Percentiles rank a stretch among this genome's conserved stretches.
Evolutionary conservation across 2,329 filamentous ascomycete species (phyloP).

Genomic region (Penicillium sp.): DNA sequence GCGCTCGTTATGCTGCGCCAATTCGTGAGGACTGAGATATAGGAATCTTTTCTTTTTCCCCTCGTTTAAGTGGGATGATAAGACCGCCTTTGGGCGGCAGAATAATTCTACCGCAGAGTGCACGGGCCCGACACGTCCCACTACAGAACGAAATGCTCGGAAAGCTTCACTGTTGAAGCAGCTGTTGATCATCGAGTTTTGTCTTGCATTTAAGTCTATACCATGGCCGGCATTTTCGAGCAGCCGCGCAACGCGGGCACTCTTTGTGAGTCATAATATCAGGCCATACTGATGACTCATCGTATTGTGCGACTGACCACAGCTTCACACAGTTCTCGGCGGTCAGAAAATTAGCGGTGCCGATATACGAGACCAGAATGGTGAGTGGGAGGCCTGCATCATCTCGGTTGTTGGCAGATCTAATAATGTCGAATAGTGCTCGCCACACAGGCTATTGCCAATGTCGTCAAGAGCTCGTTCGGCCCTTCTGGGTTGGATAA

Average conservation of each 20-base stretch:
- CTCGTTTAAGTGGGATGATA: conserved; percentile 38
- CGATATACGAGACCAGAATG: conserved; percentile 96
- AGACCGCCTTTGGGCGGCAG: conserved; percentile 40
- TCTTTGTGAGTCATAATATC: conserved; percentile 58
- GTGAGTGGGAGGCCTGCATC: conserved; percentile 45
- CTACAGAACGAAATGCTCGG: conserved; percentile 9
- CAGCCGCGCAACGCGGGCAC: conserved; percentile 88
- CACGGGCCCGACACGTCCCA: conserved; percentile 11
- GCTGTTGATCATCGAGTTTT: conserved; percentile 3
- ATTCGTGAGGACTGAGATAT: not conserved
- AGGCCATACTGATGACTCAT: conserved; percentile 4
- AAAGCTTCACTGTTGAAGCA: conserved; percentile 11
- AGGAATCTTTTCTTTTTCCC: conserved; percentile 16
- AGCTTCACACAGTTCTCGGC: conserved; percentile 65
- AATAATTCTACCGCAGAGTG: conserved; percentile 32
- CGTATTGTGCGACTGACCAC: conserved; percentile 23
- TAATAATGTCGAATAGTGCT: conserved; percentile 57
- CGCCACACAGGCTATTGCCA: conserved; percentile 94
- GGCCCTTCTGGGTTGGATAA: conserved; percentile 96
- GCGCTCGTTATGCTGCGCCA: conserved; percentile 4
- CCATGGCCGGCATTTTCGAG: conserved; percentile 94
- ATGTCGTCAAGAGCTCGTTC: conserved; percentile 98
- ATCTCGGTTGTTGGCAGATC: not conserved
- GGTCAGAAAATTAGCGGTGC: conserved; percentile 95
- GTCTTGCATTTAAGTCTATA: conserved; percentile 18